phyloP scores from a whole-genome alignment of 108 stramenopile species.

The Seminavis robusta region DNA sequence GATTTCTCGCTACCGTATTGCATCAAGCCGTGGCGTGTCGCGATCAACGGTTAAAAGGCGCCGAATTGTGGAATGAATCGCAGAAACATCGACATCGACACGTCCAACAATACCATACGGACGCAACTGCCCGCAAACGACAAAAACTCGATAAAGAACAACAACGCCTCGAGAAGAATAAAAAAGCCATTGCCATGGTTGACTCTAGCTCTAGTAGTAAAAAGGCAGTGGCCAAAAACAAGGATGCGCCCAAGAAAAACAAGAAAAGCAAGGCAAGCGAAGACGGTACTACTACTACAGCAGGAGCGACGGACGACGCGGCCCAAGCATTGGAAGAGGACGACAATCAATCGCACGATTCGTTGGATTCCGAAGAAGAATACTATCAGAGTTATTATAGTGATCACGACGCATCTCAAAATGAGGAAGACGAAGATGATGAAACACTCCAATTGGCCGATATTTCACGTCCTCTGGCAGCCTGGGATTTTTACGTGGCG shows the following conservation, averaged over 20 bases:
- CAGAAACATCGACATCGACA: conserved; percentile 45
- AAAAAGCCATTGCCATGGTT: conserved; percentile 17
- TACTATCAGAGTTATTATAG: conserved; percentile 52
- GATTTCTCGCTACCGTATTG: conserved; percentile 78
- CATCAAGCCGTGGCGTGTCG: conserved; percentile 80
- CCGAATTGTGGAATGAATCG: conserved; percentile 45
- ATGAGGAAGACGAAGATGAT: conserved; percentile 61
- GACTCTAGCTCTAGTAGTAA: conserved; percentile 11
- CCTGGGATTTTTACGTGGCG: conserved; percentile 71
- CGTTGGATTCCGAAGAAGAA: conserved; percentile 65
- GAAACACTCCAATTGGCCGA: conserved; percentile 63
- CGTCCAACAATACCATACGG: conserved; percentile 35
- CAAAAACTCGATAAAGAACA: conserved; percentile 32
- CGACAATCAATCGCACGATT: conserved; percentile 66
- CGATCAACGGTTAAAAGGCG: conserved; percentile 72
- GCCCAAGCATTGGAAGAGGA: conserved; percentile 30
- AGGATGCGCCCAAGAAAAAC: conserved; percentile 6
- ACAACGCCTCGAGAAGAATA: conserved; percentile 17
- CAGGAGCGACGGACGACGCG: conserved; percentile 19
- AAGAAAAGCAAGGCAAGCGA: conserved; percentile 32
- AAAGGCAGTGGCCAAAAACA: neutral
- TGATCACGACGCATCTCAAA: conserved; percentile 26
- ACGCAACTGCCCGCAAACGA: conserved; percentile 40
- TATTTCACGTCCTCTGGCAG: conserved; percentile 68
- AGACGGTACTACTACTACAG: conserved; percentile 2